Evolutionary conservation across 768 basidiomycete genomes (phyloP).

Genomic region (Boletus rubroflammeus): DNA sequence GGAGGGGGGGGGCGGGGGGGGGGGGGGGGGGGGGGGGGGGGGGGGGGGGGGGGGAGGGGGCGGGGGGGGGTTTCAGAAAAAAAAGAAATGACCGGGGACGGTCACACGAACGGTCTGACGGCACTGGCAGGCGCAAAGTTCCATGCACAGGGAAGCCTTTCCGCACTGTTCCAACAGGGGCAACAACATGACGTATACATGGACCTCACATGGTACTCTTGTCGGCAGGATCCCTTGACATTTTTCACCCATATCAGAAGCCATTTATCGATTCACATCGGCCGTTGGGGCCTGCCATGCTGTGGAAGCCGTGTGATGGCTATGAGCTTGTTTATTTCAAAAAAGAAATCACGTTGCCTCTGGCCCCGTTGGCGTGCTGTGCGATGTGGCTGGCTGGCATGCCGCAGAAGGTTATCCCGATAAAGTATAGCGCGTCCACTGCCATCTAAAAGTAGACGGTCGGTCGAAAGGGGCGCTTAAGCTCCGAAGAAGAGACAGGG

Average conservation of each 20-base stretch:
- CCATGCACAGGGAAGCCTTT: not conserved
- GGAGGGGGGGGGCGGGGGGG: too few relatives aligned
- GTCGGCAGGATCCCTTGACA: slow-evolving; percentile 4
- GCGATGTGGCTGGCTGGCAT: slow-evolving; percentile 10
- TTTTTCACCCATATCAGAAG: not conserved
- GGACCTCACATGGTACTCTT: not conserved
- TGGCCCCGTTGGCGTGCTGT: slow-evolving; percentile 22
- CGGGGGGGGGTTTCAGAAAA: too few relatives aligned
- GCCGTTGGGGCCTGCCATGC: slow-evolving; percentile 11
- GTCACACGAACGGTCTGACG: slow-evolving; percentile 1
- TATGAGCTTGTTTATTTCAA: slow-evolving; percentile 15
- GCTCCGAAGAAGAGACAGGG: slow-evolving; percentile 26
- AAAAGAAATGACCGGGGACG: not conserved
- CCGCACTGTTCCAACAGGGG: not conserved
- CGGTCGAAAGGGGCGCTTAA: slow-evolving; percentile 28
- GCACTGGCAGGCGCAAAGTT: slow-evolving; percentile 3
- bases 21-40: too few relatives aligned
- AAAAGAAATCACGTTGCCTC: not conserved
- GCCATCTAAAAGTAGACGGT: slow-evolving; percentile 2
- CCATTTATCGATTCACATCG: slow-evolving; percentile 1
- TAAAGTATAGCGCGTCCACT: slow-evolving; percentile 7
- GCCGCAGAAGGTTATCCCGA: slow-evolving; percentile 4
- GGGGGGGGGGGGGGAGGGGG: too few relatives aligned
- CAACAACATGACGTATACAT: not conserved
- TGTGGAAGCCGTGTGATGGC: slow-evolving; percentile 17